Evolutionary conservation across 73 alveolate genomes (phyloP), one percentile per base, ranked within the genome.

Genomic region (Symbiodinium natans): DNA sequence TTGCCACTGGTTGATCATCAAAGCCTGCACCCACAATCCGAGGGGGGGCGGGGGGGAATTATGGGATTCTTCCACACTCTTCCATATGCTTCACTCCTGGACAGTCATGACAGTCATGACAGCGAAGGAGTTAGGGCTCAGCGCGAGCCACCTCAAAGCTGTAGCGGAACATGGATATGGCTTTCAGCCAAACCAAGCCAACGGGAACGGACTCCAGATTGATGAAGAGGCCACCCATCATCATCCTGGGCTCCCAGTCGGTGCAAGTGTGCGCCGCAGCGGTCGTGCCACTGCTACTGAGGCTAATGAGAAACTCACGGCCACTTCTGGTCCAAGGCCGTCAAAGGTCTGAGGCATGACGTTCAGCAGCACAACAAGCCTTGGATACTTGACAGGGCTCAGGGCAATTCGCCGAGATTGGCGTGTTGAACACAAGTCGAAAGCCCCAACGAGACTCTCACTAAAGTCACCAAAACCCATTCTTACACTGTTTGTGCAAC

Each of bases 1-100:
- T 31, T 90, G 97, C 97, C 97, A 90, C 34, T 90, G 97, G 54
- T 90, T 90, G 54, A 90, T 71, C 97, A 90, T 90, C 89, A 90
- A 42, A 15, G 97, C 97, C 95, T 89, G 94, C 42, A 25, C 23
- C 41, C 41, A 7, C 23, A n/a, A 9, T 27, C 19, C n/a, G n/a
- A n/a, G n/a, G n/a, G n/a, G n/a, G n/a, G n/a, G n/a, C n/a, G n/a
- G n/a, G n/a, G n/a, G n/a, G n/a, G n/a, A n/a, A n/a, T n/a, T n/a
- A n/a, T n/a, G 13, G 59, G 59, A 6, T 46, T 6, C 59, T 9
- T 46, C 59, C 59, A 46, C 59, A 46, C 59, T 13, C 6, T 6
- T 46, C 13, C 6, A 41, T n/a, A 83, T 41, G 23, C 29, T 1
- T 39, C 0, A 21, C 83, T 71, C n/a, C 39, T 25, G 29, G 83